These are phyloP conservation scores for Penicillium maclennaniae DNA, from an alignment of 495 filamentous ascomycete genomes.

Conservation along the genomic window DNA sequence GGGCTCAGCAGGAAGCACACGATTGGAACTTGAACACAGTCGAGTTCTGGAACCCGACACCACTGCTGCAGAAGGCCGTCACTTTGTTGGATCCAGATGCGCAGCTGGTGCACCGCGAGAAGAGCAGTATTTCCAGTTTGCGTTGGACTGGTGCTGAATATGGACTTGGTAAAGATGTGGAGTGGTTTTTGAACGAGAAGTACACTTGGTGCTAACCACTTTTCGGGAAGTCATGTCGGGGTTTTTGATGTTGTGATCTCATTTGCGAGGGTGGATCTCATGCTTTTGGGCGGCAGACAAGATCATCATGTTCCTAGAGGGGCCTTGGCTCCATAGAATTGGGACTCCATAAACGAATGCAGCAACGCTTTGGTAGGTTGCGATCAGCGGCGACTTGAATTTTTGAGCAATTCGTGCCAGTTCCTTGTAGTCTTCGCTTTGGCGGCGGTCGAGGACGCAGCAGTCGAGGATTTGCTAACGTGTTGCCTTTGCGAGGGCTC, in stretches of 20 bases:
- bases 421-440: conserved; percentile 60
- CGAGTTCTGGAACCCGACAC: conserved; percentile 62
- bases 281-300: conserved; percentile 17
- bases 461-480: conserved; percentile 26
- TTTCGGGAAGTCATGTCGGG: conserved; percentile 1
- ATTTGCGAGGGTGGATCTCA: background rate
- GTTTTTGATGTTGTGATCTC: conserved; percentile 5
- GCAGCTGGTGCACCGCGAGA: conserved; percentile 54
- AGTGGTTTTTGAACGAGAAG: conserved; percentile 91
- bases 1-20: conserved; percentile 53
- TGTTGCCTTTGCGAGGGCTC: conserved; percentile 34
- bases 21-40: conserved; percentile 58
- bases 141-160: conserved; percentile 56
- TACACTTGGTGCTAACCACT: conserved; percentile 78
- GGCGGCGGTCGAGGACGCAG: conserved; percentile 31
- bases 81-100: conserved; percentile 45
- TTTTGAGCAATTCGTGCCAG: conserved; percentile 85
- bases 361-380: conserved; percentile 15
- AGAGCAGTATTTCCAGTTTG: conserved; percentile 59
- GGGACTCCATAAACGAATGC: conserved; percentile 16
- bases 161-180: conserved; percentile 53
- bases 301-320: conserved; percentile 22
- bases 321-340: conserved; percentile 15
- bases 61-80: conserved; percentile 56
- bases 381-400: conserved; percentile 32